Evolutionary conservation across 805 yeast species (phyloP), one percentile per base, ranked within the genome.

Genomic region (Nakazawaea ernobii): DNA sequence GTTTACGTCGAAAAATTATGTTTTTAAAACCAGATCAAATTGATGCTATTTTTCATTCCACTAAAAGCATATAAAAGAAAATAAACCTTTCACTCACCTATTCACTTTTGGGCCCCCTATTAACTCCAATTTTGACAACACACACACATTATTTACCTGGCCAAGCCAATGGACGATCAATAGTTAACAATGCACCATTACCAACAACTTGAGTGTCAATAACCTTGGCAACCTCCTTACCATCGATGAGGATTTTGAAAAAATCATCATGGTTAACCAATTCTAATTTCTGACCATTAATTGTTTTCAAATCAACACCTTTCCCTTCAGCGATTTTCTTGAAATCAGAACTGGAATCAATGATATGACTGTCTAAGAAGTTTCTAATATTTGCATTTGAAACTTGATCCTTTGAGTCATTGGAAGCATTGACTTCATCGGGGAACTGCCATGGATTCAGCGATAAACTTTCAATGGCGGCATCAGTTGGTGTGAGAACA

Each of bases 401-500:
- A 0, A 73, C 65, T 28, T 67, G 62, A 47, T 82, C 89, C 39
- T 74, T 73, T 24, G 69, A 68, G 42, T 62, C 60, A 33, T 72
- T 56, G 30, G 62, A 66, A 6, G 66, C 70, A 20, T 69, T 69
- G 13, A 79, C 67, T 5, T 68, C 56, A 7, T 58, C 60, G 0
- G 95, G 95, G 62, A 84, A 88, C 59, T 84, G 83, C 96, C 95
- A 89, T 17, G 96, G 96, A 60, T 87, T 88, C 47, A 61, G 48
- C 3, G 62, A 10, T 42, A 82, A 58, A 1, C 70, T 64, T 30
- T 66, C 65, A 49, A 88, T 69, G 3, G 88, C 91, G 10, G 61
- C 63, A 57, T 88, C 79, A 2, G 79, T 69, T 7, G 96, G 96
- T 2, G 95, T 87, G 57, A 88, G 74, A 6, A 88, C 74, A 20